Evolutionary conservation across 2,329 filamentous ascomycete species (phyloP), one percentile per base, ranked within the genome.

Genomic region (Xylaria sp.): DNA sequence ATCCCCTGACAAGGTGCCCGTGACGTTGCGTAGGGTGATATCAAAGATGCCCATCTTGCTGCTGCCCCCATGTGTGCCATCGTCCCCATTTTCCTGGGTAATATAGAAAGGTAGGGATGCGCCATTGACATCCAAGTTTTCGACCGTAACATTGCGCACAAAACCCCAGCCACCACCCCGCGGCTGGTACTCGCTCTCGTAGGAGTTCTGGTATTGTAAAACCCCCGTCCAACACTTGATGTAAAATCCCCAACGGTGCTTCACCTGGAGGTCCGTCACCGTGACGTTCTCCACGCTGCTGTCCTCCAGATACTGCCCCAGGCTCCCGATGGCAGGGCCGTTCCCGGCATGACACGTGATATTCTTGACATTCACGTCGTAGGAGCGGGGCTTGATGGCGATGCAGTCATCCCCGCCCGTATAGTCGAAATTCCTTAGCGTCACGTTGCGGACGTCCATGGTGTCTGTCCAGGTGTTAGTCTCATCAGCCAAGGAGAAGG

Each of bases 381-480:
- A 85, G 0, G 81, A 83, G n/a, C 85, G 80, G 0, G 85, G 84
- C 67, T 87, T 88, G 68, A 87, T 83, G 3, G 86, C 85, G 33
- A 87, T 81, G 65, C 85, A 87, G 73, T 87, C 85, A 69, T 87
- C 85, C 49, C 85, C 85, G 10, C 85, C 85, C 76, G 86, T 84
- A 70, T 86, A 87, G 5, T 79, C 76, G 58, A 87, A 82, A 65
- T 85, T 85, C 3, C 77, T 82, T 5, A 87, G 78, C 6, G 74
- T 75, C 53, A 87, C 77, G 66, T 87, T 85, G 9, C 77, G 70
- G 0, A 79, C 80, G 68, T 87, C 85, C 84, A 87, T 86, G 0
- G 85, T 87, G 69, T 87, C 64, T 67, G 17, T 11, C 22, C 5
- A 9, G 25, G 22, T n/a, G 27, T 61, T 45, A 61, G 47, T 45